Conservation (phyloP, 371 early-diverging fungal species). For the Rozella allomycis region DNA sequence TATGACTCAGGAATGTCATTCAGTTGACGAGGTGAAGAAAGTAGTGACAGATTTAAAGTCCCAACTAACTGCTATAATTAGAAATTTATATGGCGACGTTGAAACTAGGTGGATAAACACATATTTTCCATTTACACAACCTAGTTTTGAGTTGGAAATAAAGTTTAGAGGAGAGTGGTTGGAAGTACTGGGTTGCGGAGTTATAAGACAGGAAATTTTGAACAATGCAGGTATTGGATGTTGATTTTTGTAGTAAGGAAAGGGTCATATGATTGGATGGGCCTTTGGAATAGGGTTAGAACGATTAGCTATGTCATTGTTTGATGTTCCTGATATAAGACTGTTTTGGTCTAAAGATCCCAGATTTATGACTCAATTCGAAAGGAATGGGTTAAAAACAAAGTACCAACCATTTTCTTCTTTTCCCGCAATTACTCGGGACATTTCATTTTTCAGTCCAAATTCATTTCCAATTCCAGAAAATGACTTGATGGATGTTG, state of each 20-base stretch:
- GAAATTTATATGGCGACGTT: conserved; percentile 27
- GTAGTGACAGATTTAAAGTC: conserved; percentile 47
- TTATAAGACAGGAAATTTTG: conserved; percentile 63
- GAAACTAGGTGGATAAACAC: conserved; percentile 67
- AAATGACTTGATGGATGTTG: conserved; percentile 77
- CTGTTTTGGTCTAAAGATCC: conserved; percentile 81
- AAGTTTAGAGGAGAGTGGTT: conserved; percentile 80
- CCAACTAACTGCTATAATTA: conserved; percentile 54
- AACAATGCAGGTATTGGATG: conserved; percentile 29
- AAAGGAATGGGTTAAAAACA: conserved; percentile 17
- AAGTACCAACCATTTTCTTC: conserved; percentile 61
- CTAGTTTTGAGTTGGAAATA: conserved; percentile 90
- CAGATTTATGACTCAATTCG: conserved; percentile 73
- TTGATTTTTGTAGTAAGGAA: not conserved
- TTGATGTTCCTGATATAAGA: conserved; percentile 84
- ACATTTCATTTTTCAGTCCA: conserved; percentile 78
- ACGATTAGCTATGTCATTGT: conserved; percentile 86
- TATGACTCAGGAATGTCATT: conserved; percentile 20
- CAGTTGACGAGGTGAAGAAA: conserved; percentile 28
- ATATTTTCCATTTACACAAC: conserved; percentile 84
- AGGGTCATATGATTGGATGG: conserved; percentile 54
- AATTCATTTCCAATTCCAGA: conserved; percentile 32
- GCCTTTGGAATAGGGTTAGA: conserved; percentile 92
- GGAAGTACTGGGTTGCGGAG: conserved; percentile 82
- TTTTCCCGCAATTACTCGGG: conserved; percentile 66